Evolutionary conservation across 208 protist genomes (phyloP).

Genomic region (Acanthamoeba culbertsoni): DNA sequence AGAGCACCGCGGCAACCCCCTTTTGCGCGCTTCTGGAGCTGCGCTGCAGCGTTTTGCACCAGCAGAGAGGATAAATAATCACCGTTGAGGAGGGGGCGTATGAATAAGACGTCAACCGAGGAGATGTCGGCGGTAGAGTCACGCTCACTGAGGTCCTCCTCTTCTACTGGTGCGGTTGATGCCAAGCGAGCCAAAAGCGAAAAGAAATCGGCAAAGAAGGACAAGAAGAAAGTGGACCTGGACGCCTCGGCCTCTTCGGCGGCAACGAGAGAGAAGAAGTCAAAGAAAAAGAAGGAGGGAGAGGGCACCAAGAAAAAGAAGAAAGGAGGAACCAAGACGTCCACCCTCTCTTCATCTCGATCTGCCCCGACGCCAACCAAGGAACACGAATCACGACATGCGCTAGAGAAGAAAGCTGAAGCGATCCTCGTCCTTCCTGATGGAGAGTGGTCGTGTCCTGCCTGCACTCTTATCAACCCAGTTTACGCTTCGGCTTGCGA

Average conservation of each 20-base stretch:
- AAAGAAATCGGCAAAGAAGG: neutral
- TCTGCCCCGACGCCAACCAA: neutral
- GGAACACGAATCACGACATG: neutral
- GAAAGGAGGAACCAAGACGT: neutral
- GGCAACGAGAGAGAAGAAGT: neutral
- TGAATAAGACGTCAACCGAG: too few species aligned
- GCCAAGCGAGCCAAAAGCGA: neutral
- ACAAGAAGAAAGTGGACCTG: too few species aligned
- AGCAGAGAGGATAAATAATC: neutral
- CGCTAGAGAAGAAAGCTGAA: neutral
- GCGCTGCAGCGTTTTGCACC: too few species aligned
- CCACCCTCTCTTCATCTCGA: neutral
- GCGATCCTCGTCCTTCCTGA: neutral
- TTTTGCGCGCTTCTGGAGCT: too few species aligned
- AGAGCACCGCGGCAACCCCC: too few species aligned
- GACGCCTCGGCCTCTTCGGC: too few species aligned
- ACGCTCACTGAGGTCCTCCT: neutral
- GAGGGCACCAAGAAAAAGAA: slow-evolving; percentile 1
- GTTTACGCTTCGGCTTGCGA: neutral
- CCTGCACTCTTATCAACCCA: slow-evolving; percentile 43
- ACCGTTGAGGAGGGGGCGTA: too few species aligned
- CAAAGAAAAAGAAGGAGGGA: slow-evolving; percentile 16
- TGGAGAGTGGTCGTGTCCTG: neutral
- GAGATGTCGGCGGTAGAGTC: slow-evolving; percentile 12
- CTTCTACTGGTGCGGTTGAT: neutral